Evolutionary conservation across 805 yeast genomes (phyloP).

Genomic region (Brettanomyces nanus): DNA sequence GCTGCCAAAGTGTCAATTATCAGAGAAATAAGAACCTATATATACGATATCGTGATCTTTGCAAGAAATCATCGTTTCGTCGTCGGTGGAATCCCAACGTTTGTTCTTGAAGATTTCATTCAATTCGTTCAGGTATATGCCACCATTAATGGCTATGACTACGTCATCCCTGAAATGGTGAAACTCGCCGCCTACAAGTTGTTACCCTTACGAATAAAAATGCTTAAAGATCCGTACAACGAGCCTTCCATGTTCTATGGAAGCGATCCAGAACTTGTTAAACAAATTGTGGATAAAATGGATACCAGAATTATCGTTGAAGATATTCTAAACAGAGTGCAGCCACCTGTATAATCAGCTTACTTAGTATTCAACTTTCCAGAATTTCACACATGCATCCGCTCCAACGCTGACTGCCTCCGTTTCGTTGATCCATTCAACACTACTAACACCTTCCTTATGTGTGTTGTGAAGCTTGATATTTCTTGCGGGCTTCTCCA

Average conservation of each 20-base stretch:
- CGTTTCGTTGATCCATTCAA: constrained; percentile 52
- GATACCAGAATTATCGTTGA: constrained; percentile 42
- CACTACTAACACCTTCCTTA: constrained; percentile 75
- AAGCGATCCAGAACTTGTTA: constrained; percentile 36
- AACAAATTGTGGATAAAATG: constrained; percentile 35
- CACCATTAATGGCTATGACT: constrained; percentile 31
- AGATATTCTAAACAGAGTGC: constrained; percentile 41
- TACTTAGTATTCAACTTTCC: constrained; percentile 38
- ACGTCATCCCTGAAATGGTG: constrained; percentile 46
- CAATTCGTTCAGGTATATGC: constrained; percentile 32
- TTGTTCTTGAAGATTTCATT: constrained; percentile 35
- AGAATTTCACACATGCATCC: constrained; percentile 72
- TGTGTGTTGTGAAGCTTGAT: constrained; percentile 73
- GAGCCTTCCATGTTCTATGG: constrained; percentile 53
- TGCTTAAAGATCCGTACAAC: constrained; percentile 26
- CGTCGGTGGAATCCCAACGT: constrained; percentile 42
- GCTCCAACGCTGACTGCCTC: constrained; percentile 63
- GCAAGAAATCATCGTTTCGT: constrained; percentile 49
- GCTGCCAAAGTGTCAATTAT: not conserved
- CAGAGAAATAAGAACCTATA: constrained; percentile 40
- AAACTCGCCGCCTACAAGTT: constrained; percentile 39
- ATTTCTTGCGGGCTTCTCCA: constrained; percentile 68
- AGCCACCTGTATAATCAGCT: constrained; percentile 37
- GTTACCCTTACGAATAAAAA: constrained; percentile 38
- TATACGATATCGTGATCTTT: constrained; percentile 47